Conservation (phyloP, 2,329 filamentous ascomycete species). For the Aspergillus neotritici region DNA sequence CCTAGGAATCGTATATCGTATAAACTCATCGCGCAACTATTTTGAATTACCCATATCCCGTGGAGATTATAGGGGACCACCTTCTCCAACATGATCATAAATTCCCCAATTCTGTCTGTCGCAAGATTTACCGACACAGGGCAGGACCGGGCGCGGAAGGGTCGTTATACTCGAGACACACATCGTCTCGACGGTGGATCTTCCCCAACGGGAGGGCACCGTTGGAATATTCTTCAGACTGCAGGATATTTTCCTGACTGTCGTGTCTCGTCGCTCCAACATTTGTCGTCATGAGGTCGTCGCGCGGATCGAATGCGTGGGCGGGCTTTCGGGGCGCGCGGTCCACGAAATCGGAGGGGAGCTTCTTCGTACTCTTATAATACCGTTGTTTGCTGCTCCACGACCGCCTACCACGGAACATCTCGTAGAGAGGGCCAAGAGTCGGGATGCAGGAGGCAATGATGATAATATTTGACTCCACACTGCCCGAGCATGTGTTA, state of each 20-base stretch:
- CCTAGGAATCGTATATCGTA: no score
- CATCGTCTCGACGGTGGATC: constrained; percentile 15
- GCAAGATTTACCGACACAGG: no score
- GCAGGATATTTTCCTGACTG: constrained; percentile 20
- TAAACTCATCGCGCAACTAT: no score
- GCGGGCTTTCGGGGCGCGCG: background rate
- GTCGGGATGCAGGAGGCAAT: constrained; percentile 33
- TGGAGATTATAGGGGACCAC: no score
- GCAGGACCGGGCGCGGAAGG: no score
- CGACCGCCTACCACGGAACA: constrained; percentile 13
- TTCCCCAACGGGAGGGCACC: constrained; percentile 4
- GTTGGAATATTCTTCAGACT: constrained; percentile 6
- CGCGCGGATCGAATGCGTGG: background rate
- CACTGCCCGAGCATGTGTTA: constrained; percentile 9
- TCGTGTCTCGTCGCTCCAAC: constrained; percentile 3
- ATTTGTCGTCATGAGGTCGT: constrained; percentile 10
- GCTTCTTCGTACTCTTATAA: constrained; percentile 9
- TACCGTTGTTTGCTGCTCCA: constrained; percentile 8
- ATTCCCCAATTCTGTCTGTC: no score
- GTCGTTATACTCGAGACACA: constrained; percentile 9
- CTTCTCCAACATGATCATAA: no score
- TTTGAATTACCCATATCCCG: no score
- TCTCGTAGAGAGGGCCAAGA: constrained; percentile 27
- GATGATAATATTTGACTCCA: constrained; percentile 30
- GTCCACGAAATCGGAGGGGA: background rate